These are phyloP conservation scores for Cryptococcus hybrid DNA, from an alignment of 1,284 basidiomycete genomes.

Conservation along the genomic window DNA sequence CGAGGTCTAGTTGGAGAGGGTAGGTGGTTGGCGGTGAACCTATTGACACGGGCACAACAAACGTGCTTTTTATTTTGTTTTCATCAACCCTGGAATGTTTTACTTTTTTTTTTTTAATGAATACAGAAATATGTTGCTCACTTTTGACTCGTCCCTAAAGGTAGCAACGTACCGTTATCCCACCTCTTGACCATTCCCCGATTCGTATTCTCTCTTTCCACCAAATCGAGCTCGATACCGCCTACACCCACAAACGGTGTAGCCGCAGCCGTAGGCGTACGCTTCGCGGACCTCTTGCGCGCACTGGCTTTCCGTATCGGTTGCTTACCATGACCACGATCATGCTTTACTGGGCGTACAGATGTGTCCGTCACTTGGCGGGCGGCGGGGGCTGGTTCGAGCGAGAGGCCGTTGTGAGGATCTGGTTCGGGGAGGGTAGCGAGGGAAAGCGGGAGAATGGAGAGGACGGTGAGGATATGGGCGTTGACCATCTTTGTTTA, in stretches of 20 bases:
- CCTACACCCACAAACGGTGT: not conserved
- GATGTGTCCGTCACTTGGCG: too few relatives aligned
- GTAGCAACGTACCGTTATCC: constrained; percentile 13
- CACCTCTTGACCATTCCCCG: constrained; percentile 2
- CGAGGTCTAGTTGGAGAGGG: constrained; percentile 46
- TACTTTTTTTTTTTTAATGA: too few relatives aligned
- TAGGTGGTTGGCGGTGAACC: constrained; percentile 37
- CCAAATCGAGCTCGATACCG: constrained; percentile 8
- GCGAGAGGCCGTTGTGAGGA: not conserved
- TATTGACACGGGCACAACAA: constrained; percentile 36
- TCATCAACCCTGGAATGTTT: too few relatives aligned
- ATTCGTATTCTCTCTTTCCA: not conserved
- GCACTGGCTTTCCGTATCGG: too few relatives aligned
- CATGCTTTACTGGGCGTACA: too few relatives aligned
- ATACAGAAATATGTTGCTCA: constrained; percentile 4
- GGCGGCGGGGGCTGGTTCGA: too few relatives aligned
- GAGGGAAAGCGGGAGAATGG: constrained; percentile 18
- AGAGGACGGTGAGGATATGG: constrained; percentile 14
- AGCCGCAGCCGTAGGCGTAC: too few relatives aligned
- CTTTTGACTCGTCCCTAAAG: constrained; percentile 16
- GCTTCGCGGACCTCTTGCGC: too few relatives aligned
- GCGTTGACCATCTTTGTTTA: not conserved
- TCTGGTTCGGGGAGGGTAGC: not conserved
- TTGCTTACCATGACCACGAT: too few relatives aligned
- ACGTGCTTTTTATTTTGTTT: constrained; percentile 23